Evolutionary conservation across 2,329 filamentous ascomycete genomes (phyloP).

Genomic region (Penicillium freii): DNA sequence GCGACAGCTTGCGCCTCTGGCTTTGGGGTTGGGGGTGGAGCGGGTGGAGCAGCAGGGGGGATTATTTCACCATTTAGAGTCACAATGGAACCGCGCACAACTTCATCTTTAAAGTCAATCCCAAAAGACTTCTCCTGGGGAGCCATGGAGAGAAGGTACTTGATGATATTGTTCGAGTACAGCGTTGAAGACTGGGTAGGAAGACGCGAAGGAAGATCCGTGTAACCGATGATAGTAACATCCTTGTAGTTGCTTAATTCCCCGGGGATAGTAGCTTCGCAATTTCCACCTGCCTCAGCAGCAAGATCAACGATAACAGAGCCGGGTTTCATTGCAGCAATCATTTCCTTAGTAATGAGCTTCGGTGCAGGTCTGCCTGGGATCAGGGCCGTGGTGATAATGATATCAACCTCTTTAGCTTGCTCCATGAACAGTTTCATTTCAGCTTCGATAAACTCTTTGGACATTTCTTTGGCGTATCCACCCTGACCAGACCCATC

Average conservation of each 20-base stretch:
- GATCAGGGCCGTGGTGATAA: constrained; percentile 89
- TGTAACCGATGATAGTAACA: constrained; percentile 85
- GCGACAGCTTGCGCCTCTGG: constrained; percentile 52
- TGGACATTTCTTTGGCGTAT: constrained; percentile 92
- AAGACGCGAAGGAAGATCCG: constrained; percentile 79
- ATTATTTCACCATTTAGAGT: constrained; percentile 74
- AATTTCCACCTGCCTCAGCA: constrained; percentile 84
- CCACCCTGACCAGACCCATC: constrained; percentile 81
- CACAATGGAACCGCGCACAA: constrained; percentile 80
- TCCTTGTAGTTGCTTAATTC: constrained; percentile 69
- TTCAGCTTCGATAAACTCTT: constrained; percentile 87
- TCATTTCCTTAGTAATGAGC: constrained; percentile 76
- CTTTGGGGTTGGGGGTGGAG: constrained; percentile 53
- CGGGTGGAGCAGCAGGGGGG: constrained; percentile 70
- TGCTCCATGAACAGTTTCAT: constrained; percentile 92
- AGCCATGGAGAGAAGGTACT: constrained; percentile 77
- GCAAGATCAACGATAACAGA: constrained; percentile 86
- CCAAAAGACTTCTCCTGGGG: constrained; percentile 77
- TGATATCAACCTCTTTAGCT: constrained; percentile 83
- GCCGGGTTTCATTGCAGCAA: constrained; percentile 83
- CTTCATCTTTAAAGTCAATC: constrained; percentile 77
- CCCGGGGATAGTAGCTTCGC: constrained; percentile 74
- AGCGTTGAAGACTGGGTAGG: constrained; percentile 86
- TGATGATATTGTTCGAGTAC: constrained; percentile 92
- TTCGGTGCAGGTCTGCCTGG: constrained; percentile 80